Percentiles rank a stretch among this genome's conserved stretches.
These are phyloP conservation scores for Micractinium conductrix DNA, from an alignment of 139 green algal species.

Conservation along the genomic window DNA sequence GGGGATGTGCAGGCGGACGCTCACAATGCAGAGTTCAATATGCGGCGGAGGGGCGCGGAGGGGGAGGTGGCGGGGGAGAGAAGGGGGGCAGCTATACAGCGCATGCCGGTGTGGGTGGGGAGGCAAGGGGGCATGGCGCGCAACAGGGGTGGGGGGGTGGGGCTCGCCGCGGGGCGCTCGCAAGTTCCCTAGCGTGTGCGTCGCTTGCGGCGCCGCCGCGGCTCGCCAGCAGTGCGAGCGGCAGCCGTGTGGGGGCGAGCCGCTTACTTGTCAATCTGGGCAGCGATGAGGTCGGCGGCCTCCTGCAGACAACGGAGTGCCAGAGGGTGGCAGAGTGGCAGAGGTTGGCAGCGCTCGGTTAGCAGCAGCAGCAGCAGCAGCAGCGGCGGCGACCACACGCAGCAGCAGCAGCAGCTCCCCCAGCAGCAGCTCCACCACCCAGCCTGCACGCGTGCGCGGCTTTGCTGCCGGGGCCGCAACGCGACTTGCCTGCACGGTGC, in stretches of 20 bases:
- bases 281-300: conserved; percentile 90
- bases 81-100: not conserved
- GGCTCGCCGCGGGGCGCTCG: too few relatives aligned
- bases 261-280: conserved; percentile 64
- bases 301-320: conserved; percentile 59
- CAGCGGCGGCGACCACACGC: not conserved
- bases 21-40: too few relatives aligned
- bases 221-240: too few relatives aligned
- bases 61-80: not conserved
- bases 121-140: not conserved
- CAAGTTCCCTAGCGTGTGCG: too few relatives aligned
- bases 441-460: not conserved
- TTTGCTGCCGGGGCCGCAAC: not conserved
- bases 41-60: too few relatives aligned
- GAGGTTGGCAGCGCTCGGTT: not conserved
- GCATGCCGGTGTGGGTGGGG: not conserved
- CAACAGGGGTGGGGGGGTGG: not conserved
- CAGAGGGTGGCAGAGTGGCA: not conserved
- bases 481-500: conserved; percentile 70
- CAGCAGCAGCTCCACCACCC: not conserved
- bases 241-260: too few relatives aligned
- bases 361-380: not conserved
- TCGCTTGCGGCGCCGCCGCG: too few relatives aligned
- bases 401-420: not conserved
- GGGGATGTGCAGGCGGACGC: not conserved